These are phyloP conservation scores for Fusarium proliferatum DNA, from an alignment of 2,329 filamentous ascomycete genomes.

Conservation along the genomic window DNA sequence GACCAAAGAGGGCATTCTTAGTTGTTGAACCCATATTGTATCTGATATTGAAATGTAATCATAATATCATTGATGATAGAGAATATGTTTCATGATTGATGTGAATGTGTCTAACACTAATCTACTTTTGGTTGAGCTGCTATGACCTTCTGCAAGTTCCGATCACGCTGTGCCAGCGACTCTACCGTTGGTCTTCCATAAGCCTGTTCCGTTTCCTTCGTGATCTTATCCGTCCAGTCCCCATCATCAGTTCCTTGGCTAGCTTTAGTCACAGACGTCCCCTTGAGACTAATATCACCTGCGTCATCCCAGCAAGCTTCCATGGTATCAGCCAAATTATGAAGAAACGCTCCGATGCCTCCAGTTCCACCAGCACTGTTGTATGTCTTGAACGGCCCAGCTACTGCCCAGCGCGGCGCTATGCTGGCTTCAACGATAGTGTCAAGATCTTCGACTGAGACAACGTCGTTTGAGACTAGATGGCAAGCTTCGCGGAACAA, in stretches of 20 bases:
- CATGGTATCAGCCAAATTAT: constrained; percentile 29
- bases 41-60: too few species aligned
- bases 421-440: constrained; percentile 42
- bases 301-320: constrained; percentile 32
- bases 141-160: constrained; percentile 25
- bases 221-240: constrained; percentile 27
- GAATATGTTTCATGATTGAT: accelerated
- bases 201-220: constrained; percentile 10
- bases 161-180: constrained; percentile 20
- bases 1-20: not conserved
- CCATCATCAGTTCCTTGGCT: not conserved
- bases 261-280: not conserved
- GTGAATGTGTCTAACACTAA: not conserved
- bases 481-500: constrained; percentile 33
- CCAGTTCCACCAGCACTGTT: constrained; percentile 35
- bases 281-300: constrained; percentile 20
- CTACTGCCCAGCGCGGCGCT: constrained; percentile 38
- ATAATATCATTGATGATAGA: not conserved
- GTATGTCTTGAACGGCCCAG: constrained; percentile 39
- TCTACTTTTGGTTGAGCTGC: constrained; percentile 16
- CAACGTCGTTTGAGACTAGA: constrained; percentile 15
- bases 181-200: constrained; percentile 23
- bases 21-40: not conserved
- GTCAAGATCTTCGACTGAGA: constrained; percentile 46
- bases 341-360: constrained; percentile 33